phyloP scores from a whole-genome alignment of 2,329 filamentous ascomycete genomes.

The Elsinoe arachidis region DNA sequence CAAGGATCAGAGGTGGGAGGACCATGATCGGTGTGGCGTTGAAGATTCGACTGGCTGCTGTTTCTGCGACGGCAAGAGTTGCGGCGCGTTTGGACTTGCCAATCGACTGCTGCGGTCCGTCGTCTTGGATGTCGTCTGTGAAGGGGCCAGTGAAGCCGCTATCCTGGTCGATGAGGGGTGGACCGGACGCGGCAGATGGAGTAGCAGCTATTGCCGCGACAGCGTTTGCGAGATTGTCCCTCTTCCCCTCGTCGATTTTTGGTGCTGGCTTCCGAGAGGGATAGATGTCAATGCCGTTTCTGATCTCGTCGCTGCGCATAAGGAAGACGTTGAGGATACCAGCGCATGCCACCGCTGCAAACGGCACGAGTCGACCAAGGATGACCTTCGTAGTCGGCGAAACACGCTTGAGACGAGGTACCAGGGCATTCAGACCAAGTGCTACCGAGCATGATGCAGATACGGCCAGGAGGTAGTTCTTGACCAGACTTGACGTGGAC shows the following conservation, averaged over 20 bases:
- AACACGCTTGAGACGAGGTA: constrained; percentile 71
- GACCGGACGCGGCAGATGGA: constrained; percentile 19
- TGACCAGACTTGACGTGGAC: constrained; percentile 66
- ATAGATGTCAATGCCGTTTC: constrained; percentile 84
- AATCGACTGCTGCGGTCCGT: constrained; percentile 43
- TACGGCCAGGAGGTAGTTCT: constrained; percentile 88
- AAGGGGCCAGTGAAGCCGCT: constrained; percentile 12
- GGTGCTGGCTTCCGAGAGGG: constrained; percentile 61
- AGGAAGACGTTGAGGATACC: constrained; percentile 92
- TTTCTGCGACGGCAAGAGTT: constrained; percentile 82
- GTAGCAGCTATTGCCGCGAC: neutral
- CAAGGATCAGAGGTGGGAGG: constrained; percentile 75
- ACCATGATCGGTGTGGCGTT: constrained; percentile 98
- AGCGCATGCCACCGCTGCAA: constrained; percentile 86
- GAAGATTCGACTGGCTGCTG: constrained; percentile 79
- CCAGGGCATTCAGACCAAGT: constrained; percentile 79
- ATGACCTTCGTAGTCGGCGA: constrained; percentile 67
- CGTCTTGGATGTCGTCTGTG: constrained; percentile 4
- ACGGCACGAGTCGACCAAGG: constrained; percentile 82
- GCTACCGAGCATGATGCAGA: constrained; percentile 90
- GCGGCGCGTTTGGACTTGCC: constrained; percentile 86
- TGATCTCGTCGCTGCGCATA: constrained; percentile 95
- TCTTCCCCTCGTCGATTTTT: constrained; percentile 49
- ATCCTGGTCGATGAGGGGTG: constrained; percentile 43
- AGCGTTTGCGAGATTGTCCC: constrained; percentile 21